Base-by-base conservation (phyloP, 2,329 filamentous ascomycete species). In the Fusarium equiseti region DNA sequence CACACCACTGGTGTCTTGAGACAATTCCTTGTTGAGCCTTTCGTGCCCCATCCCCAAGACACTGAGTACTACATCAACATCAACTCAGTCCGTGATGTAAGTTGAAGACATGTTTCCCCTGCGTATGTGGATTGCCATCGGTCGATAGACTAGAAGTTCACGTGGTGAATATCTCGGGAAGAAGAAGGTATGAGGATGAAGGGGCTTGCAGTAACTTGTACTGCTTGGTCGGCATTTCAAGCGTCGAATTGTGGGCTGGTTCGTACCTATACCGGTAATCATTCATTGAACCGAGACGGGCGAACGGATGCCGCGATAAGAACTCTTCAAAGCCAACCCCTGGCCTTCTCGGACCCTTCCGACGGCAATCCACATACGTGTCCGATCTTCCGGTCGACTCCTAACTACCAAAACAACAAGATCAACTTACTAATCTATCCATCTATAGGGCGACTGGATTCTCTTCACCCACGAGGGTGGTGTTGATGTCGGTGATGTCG, bases 1-100 rank as follows among this genome's bases (percentile, higher is more conserved):
- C 92, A 92, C 77, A 91, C 94, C 75, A 89, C 92, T 72, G 96
- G 96, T 81, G 89, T 92, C 72, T 88, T 99, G 81, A 91, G 95
- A 82, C 93, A 97, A 79, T 99, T 99, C 89, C 88, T 99, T 73
- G 95, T 99, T 76, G 96, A 99, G 90, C 96, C 96, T 55, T 98
- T 99, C 80, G 95, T 98, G 70, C 96, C 95, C 78, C 96, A 99
- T 85, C 92, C 95, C 73, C 89, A 94, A 78, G 92, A 94, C 82
- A 98, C 95, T 73, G 96, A 99, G 85, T 98, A 98, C 88, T 99
- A 99, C 86, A 97, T 99, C 88, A 98, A 98, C 91, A 99, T 99
- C 88, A 96, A 98, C 90, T 98, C 96, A 71, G 95, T 97, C 79
- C 93, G 96, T 88, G 96, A 98, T 91, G 96, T 98, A 91, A 90